A percentile compares a stretch with the other conserved stretches of the same genome.
phyloP scores from a whole-genome alignment of 176 grass and related monocot genomes.

The Oryza rufipogon region DNA sequence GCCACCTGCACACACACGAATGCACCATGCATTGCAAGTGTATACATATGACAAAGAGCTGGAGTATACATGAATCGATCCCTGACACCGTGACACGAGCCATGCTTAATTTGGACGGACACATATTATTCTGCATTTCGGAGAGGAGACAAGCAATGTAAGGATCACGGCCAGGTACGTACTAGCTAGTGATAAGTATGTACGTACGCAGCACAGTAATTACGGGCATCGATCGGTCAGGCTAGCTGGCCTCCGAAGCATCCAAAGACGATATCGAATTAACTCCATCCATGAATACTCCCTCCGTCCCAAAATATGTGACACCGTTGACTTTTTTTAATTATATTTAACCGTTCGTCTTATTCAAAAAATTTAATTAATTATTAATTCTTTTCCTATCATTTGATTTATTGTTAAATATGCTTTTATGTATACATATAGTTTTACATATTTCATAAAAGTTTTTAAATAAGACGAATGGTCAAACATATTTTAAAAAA shows the following conservation, averaged over 20 bases:
- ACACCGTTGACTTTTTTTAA: too few species aligned
- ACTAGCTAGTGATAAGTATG: not conserved
- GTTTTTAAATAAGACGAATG: too few species aligned
- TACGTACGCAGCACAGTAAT: not conserved
- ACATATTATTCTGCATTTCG: not conserved
- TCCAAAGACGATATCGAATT: not conserved
- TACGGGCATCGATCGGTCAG: not conserved
- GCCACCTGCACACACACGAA: conserved; percentile 8
- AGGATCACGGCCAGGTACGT: not conserved
- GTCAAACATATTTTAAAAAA: too few species aligned
- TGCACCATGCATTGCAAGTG: not conserved
- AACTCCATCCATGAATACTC: not conserved
- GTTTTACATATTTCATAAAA: too few species aligned
- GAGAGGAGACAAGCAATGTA: not conserved
- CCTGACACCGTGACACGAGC: conserved; percentile 1
- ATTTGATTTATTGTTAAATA: too few species aligned
- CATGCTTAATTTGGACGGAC: not conserved
- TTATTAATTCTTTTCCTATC: too few species aligned
- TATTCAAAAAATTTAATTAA: too few species aligned
- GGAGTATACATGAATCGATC: not conserved
- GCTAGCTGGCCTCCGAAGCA: not conserved
- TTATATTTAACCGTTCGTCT: too few species aligned
- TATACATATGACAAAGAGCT: too few species aligned
- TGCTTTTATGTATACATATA: too few species aligned
- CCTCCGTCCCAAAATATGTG: too few species aligned